Evolutionary conservation across 371 early-diverging fungal genomes (phyloP).

Genomic region (Apophysomyces variabilis): DNA sequence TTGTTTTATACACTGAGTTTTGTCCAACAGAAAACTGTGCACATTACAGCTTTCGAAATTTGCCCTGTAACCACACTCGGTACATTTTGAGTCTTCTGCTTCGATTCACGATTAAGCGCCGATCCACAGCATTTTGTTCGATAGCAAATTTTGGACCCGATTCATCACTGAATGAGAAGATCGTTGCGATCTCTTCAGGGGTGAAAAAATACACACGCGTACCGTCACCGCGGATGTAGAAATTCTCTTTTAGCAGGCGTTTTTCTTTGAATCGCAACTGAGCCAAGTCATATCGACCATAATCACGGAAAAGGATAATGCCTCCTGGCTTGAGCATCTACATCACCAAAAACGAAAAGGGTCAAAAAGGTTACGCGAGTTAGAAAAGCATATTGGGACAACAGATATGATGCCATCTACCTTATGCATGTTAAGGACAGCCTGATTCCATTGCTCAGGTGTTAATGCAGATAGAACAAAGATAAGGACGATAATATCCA

Average conservation of each 20-base stretch:
- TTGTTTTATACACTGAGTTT: not conserved
- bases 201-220: slow-evolving; percentile 72
- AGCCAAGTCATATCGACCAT: slow-evolving; percentile 86
- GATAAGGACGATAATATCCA: slow-evolving; percentile 81
- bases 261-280: slow-evolving; percentile 82
- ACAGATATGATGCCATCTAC: slow-evolving; percentile 22
- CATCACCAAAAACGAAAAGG: not conserved
- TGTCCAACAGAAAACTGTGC: not conserved
- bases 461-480: slow-evolving; percentile 87
- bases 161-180: slow-evolving; percentile 42
- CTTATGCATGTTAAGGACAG: slow-evolving; percentile 67
- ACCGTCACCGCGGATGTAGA: slow-evolving; percentile 92
- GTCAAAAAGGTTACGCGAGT: not conserved
- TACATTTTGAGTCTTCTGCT: slow-evolving; percentile 95
- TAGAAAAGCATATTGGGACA: too few relatives aligned
- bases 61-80: slow-evolving; percentile 96
- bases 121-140: slow-evolving; percentile 90
- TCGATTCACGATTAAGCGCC: slow-evolving; percentile 95
- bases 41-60: slow-evolving; percentile 76
- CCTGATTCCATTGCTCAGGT: slow-evolving; percentile 78
- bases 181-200: slow-evolving; percentile 54
- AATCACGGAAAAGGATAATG: slow-evolving; percentile 85
- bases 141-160: slow-evolving; percentile 55
- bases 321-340: slow-evolving; percentile 78
- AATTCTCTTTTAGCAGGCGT: slow-evolving; percentile 63